Percentiles rank a stretch among this genome's conserved stretches.
phyloP scores from a whole-genome alignment of 495 filamentous ascomycete species.

The Staphylotrichum longicolle region DNA sequence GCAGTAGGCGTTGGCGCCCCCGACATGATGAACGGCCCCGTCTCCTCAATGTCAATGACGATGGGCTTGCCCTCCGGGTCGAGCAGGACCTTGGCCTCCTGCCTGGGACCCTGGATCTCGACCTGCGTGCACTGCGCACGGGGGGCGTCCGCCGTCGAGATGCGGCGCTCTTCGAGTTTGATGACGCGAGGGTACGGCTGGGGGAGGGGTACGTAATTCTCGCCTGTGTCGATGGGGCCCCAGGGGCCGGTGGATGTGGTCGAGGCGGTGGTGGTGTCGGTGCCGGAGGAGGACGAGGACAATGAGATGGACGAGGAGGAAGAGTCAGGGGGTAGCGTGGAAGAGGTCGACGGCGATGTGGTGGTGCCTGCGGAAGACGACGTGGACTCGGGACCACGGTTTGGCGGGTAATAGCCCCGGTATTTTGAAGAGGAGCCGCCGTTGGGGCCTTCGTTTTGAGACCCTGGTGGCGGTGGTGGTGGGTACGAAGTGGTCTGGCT shows the following conservation, averaged over 20 bases:
- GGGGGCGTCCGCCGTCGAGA: constrained; percentile 36
- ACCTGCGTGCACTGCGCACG: constrained; percentile 63
- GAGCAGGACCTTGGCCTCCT: constrained; percentile 39
- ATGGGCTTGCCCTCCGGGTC: constrained; percentile 44
- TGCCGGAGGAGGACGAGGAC: constrained; percentile 13
- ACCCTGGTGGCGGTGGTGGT: too few species aligned
- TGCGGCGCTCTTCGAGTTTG: constrained; percentile 77
- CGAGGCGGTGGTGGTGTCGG: not conserved
- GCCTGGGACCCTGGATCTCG: constrained; percentile 50
- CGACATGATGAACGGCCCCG: constrained; percentile 5
- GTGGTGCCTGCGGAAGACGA: not conserved
- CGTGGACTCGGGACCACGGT: not conserved
- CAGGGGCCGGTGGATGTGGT: constrained; percentile 15
- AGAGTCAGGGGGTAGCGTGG: too few species aligned
- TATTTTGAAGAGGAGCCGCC: not conserved
- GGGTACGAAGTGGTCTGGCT: not conserved
- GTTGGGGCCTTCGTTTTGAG: not conserved
- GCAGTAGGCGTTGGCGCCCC: not conserved
- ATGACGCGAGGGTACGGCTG: constrained; percentile 65
- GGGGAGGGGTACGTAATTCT: constrained; percentile 17
- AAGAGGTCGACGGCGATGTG: too few species aligned
- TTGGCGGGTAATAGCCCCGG: not conserved
- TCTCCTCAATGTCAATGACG: constrained; percentile 60
- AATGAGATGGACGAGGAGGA: too few species aligned
- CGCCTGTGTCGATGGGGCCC: constrained; percentile 22